Base-by-base conservation (phyloP, 805 yeast species). In the Kurtzmaniella cleridarum region DNA sequence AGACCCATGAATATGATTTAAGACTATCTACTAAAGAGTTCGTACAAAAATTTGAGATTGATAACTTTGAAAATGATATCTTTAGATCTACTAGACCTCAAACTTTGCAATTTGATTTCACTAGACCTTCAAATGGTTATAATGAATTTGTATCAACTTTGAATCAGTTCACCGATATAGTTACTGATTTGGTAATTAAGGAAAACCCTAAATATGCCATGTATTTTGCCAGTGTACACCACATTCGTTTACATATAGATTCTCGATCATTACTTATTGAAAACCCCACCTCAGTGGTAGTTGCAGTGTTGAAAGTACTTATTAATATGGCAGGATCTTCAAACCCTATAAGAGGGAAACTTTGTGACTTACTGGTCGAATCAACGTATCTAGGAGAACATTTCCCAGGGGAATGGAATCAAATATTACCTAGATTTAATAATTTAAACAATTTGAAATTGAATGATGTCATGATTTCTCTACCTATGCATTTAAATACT, bases 371-470 rank as follows among this genome's bases (percentile, higher is more conserved):
- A 3, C 48, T 62, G 12, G 53, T 66, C 14, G 41, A 45, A 14
- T 50, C 55, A n/a, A 61, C 67, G 11, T 65, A 64, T 30, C 55
- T 66, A 2, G 71, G 72, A 4, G 47, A 49, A 6, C 49, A 56
- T 36, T 64, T 47, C 42, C 55, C 55, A 3, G 34, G 45, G 2
- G 54, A 54, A 36, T 66, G 72, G 72, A 50, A 56, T 27, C 48
- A 47, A 30, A 43, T 65, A 3, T 55, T 66, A 27, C 34, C 40
- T 10, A 45, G 51, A 14, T 62, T 63, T 35, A 27, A 40, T 9
- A 50, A 50, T 30, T 38, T 61, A 13, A 34, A 36, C 15, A 35
- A 16, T 16, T 48, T 66, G 27, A 46, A 57, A 30, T 46, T 65
- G n/a, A 40, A 52, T 3, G 56, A 60, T 31, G 61, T 63, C 42